phyloP scores from a whole-genome alignment of 352 stramenopile genomes.

The Phytophthora fragariaefolia region DNA sequence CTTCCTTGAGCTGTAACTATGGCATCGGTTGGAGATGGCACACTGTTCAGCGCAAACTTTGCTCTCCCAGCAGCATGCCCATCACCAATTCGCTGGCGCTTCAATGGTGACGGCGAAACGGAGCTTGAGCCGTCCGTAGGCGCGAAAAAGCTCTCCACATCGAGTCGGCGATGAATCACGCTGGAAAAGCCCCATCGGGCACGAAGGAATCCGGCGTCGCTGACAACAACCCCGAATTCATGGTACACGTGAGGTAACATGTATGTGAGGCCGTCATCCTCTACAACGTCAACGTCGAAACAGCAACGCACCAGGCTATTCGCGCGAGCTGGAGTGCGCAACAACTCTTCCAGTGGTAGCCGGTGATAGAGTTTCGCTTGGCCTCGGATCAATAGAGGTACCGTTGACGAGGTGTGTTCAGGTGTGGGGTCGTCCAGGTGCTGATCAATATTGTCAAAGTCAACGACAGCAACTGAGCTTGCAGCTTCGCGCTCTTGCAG shows the following conservation, averaged over 20 bases:
- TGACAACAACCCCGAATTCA: conserved; percentile 58
- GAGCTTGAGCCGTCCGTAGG: conserved; percentile 11
- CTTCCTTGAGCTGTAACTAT: conserved; percentile 1
- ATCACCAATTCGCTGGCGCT: conserved; percentile 1
- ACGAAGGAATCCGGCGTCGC: conserved; percentile 49
- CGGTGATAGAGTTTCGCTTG: conserved; percentile 43
- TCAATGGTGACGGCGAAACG: conserved; percentile 14
- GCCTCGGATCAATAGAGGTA: conserved; percentile 19
- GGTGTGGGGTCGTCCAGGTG: conserved; percentile 8
- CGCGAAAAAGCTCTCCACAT: conserved; percentile 56
- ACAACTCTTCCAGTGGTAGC: conserved; percentile 59
- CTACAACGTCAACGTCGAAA: conserved; percentile 49
- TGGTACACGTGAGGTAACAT: conserved; percentile 64
- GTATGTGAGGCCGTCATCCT: conserved; percentile 44
- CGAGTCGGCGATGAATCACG: conserved; percentile 58
- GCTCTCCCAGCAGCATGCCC: conserved; percentile 1
- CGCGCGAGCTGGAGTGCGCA: conserved; percentile 53
- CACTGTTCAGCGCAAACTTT: conserved; percentile 24
- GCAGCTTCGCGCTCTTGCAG: conserved; percentile 11
- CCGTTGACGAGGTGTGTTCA: conserved; percentile 9
- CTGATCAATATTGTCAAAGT: conserved; percentile 30
- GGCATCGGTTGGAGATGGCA: conserved; percentile 10
- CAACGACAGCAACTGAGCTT: conserved; percentile 15
- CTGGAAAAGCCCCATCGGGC: conserved; percentile 60
- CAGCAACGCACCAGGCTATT: conserved; percentile 52